phyloP scores from a whole-genome alignment of 2,329 filamentous ascomycete species.

The Nothopassalora personata region DNA sequence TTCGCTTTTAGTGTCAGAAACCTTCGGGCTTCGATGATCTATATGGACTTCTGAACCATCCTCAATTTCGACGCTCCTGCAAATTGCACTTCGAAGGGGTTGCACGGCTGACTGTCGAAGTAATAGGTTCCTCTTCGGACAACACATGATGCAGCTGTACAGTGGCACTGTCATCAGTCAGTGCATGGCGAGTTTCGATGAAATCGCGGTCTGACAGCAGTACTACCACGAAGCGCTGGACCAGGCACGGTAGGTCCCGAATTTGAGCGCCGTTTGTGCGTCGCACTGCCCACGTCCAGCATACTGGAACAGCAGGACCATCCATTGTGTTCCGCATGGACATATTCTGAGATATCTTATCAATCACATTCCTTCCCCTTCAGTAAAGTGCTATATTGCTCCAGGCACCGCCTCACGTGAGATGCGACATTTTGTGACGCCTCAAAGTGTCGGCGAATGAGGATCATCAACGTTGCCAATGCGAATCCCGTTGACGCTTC shows the following conservation, averaged over 20 bases:
- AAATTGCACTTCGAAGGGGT: neutral
- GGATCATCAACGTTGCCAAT: neutral
- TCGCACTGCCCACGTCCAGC: neutral
- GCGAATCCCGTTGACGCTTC: neutral
- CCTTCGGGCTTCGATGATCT: conserved; percentile 64
- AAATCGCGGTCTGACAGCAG: neutral
- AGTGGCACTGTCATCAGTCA: neutral
- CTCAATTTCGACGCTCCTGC: neutral
- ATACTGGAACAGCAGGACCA: neutral
- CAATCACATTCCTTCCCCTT: neutral
- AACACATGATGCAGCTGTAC: neutral
- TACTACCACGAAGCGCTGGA: neutral
- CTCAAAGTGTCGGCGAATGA: neutral
- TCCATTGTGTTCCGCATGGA: neutral
- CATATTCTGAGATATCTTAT: neutral
- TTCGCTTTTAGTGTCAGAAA: conserved; percentile 55
- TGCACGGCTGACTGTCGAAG: neutral
- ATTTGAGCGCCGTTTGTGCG: neutral
- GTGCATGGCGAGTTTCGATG: neutral
- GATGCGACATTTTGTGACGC: neutral
- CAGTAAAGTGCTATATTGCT: no score
- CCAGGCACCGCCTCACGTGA: neutral
- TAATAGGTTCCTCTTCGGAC: neutral
- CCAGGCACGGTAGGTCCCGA: neutral
- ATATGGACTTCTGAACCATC: conserved; percentile 71